Percentiles rank a stretch among this genome's conserved stretches.
These are phyloP conservation scores for Erodium moschatum DNA, from an alignment of 441 rosid species.

Conservation along the genomic window DNA sequence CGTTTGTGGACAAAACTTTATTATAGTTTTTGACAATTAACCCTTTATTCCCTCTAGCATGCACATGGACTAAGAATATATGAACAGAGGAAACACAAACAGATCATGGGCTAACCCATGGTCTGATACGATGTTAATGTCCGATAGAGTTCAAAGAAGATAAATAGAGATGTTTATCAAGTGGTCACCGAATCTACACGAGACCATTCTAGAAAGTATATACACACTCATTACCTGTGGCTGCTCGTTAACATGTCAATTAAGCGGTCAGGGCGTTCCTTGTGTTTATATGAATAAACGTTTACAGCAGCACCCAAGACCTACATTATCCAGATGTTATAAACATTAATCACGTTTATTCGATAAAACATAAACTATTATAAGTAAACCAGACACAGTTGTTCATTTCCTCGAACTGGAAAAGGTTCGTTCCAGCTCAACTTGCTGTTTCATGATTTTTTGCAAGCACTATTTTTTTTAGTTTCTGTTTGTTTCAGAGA, in stretches of 20 bases:
- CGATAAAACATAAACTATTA: neutral
- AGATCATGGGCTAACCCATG: too few species aligned
- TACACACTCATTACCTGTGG: constrained; percentile 49
- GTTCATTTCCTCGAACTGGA: neutral
- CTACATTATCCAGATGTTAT: constrained; percentile 30
- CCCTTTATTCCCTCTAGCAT: too few species aligned
- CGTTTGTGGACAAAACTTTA: too few species aligned
- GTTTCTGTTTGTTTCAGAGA: neutral
- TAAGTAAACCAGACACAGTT: neutral
- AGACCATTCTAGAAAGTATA: too few species aligned
- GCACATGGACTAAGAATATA: too few species aligned
- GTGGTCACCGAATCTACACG: too few species aligned
- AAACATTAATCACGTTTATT: neutral
- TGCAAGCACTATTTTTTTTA: neutral
- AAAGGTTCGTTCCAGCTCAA: neutral
- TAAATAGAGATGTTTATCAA: too few species aligned
- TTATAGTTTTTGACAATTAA: too few species aligned
- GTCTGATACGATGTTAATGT: too few species aligned
- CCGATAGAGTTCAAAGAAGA: too few species aligned
- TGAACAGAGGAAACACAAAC: too few species aligned
- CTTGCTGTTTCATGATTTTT: neutral
- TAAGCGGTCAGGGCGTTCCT: constrained; percentile 94
- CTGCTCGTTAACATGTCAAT: constrained; percentile 95
- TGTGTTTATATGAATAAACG: constrained; percentile 90
- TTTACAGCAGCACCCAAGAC: constrained; percentile 94